A percentile compares a stretch with the other conserved stretches of the same genome.
Evolutionary conservation across 2,329 filamentous ascomycete genomes (phyloP).

Genomic region (Ascochyta pisi): DNA sequence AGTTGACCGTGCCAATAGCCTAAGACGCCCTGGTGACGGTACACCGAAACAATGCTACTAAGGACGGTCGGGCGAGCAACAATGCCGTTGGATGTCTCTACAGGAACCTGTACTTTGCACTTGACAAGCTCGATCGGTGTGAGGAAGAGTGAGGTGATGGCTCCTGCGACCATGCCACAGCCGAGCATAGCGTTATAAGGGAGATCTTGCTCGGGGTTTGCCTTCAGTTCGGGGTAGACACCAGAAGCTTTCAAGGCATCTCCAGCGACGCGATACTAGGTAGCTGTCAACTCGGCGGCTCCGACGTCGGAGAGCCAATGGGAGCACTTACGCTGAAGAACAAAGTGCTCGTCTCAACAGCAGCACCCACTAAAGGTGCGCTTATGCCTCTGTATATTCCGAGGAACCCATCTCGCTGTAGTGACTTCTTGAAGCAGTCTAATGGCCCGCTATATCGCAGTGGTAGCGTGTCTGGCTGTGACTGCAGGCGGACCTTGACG

Average conservation of each 20-base stretch:
- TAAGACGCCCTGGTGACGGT: conserved; percentile 77
- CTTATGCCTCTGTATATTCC: conserved; percentile 92
- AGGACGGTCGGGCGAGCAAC: conserved; percentile 67
- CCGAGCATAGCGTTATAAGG: conserved; percentile 77
- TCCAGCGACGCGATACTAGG: conserved; percentile 57
- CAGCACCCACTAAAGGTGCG: conserved; percentile 87
- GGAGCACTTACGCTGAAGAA: conserved; percentile 74
- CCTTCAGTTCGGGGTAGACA: conserved; percentile 58
- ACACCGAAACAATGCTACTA: conserved; percentile 78
- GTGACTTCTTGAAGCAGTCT: conserved; percentile 90
- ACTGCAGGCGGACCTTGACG: conserved; percentile 94
- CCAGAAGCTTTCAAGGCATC: conserved; percentile 67
- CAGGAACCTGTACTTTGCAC: conserved; percentile 92
- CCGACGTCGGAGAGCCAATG: not conserved
- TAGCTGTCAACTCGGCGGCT: conserved; percentile 25
- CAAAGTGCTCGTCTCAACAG: conserved; percentile 87
- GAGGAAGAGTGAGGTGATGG: conserved; percentile 86
- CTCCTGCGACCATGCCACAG: conserved; percentile 85
- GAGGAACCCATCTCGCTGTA: conserved; percentile 77
- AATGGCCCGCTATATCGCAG: conserved; percentile 84
- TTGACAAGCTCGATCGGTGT: conserved; percentile 98
- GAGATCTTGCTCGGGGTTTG: conserved; percentile 60
- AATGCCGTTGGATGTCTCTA: conserved; percentile 48
- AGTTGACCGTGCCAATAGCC: conserved; percentile 97
- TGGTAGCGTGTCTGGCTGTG: conserved; percentile 85